These are phyloP conservation scores for Eleusine coracana DNA, from an alignment of 176 grass and related monocot species.

Conservation along the genomic window DNA sequence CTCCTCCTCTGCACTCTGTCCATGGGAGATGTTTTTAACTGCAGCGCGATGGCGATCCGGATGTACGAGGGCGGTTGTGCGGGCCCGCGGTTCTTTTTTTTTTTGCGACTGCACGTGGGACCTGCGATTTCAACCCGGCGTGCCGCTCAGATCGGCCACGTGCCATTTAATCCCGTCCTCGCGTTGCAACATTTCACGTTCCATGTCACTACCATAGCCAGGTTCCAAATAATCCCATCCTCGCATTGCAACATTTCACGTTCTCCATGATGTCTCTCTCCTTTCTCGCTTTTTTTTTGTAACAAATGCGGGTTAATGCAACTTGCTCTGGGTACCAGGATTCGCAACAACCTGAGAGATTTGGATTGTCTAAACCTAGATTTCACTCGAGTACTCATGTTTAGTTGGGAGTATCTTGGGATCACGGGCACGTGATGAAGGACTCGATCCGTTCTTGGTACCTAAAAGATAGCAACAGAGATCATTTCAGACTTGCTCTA, in stretches of 20 bases:
- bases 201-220: constrained; percentile 25
- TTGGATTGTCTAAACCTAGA: not conserved
- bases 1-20: constrained; percentile 16
- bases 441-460: not conserved
- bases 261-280: not conserved
- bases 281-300: not conserved
- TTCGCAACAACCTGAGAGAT: not conserved
- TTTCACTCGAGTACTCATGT: not conserved
- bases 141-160: constrained; percentile 47
- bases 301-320: not conserved
- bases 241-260: too few relatives aligned
- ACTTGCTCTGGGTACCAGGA: not conserved
- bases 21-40: constrained; percentile 39
- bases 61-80: not conserved
- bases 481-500: constrained; percentile 6
- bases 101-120: not conserved
- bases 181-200: constrained; percentile 46
- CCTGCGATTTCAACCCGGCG: constrained; percentile 33
- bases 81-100: not conserved
- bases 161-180: constrained; percentile 35
- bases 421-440: not conserved
- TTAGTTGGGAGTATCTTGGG: not conserved
- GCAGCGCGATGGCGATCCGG: not conserved
- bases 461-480: not conserved
- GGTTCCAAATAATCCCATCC: too few relatives aligned